These are phyloP conservation scores for Mortierella sp. DNA, from an alignment of 371 early-diverging fungal genomes.

Conservation along the genomic window DNA sequence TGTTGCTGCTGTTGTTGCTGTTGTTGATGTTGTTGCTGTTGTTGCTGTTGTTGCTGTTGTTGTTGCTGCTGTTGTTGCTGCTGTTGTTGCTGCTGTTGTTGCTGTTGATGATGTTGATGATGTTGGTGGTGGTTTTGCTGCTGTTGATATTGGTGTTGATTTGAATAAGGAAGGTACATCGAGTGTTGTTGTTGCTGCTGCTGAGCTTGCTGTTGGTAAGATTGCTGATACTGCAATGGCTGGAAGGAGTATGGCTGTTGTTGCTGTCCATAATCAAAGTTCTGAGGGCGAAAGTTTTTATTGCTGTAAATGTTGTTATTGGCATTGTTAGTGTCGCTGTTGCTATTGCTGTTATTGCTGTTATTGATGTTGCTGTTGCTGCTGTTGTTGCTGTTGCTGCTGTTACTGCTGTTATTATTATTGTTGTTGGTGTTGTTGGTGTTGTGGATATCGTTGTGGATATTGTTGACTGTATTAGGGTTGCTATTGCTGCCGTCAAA, in stretches of 20 bases:
- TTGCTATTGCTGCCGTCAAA: neutral
- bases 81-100: constrained; percentile 12
- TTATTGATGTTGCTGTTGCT: constrained; percentile 8
- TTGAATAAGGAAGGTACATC: constrained; percentile 4
- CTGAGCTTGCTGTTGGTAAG: constrained; percentile 10
- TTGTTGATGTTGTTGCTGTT: constrained; percentile 6
- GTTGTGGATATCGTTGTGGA: neutral
- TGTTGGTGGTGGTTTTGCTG: constrained; percentile 2
- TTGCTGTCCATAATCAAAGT: too few species aligned
- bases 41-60: constrained; percentile 13
- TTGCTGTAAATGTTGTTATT: constrained; percentile 1
- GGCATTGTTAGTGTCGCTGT: neutral
- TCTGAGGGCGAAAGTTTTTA: constrained; percentile 9
- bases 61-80: neutral
- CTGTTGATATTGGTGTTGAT: constrained; percentile 12
- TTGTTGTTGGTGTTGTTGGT: neutral
- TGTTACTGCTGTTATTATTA: neutral
- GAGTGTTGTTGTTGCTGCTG: constrained; percentile 9
- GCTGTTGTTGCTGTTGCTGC: constrained; percentile 18
- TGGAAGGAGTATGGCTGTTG: constrained; percentile 12
- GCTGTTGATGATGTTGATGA: constrained; percentile 17
- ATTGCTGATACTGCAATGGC: neutral
- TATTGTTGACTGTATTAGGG: neutral
- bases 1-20: constrained; percentile 13
- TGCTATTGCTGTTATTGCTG: constrained; percentile 4